Base-by-base conservation (phyloP, 2,329 filamentous ascomycete genomes). In the Alternaria brassicicola region DNA sequence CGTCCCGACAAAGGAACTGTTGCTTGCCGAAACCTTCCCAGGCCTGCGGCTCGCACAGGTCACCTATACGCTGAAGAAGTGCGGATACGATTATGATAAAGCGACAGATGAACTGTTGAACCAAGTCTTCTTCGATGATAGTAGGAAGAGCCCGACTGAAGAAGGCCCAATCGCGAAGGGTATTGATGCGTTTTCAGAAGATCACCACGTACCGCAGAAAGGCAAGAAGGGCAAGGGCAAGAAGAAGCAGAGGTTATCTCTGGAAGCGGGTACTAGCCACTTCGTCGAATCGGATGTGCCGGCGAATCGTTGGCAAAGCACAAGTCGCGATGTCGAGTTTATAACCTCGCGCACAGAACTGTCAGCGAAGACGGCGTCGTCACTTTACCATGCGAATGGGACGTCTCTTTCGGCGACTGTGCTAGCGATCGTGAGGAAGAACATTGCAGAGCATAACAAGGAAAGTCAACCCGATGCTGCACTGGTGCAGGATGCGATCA, bases 91-190 rank as follows among this genome's bases (percentile, higher is more conserved):
- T 64, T 85, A 91, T 36, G 85, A 88, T 57, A 82, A 83, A 13
- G 87, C 92, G 1, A 88, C 96, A 61, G 92, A 97, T 67, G 88
- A 92, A 57, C 80, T 98, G 12, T 83, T 97, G 30, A 96, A 90
- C 64, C 83, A 92, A 13, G 87, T 90, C 19, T 92, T 89, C 70
- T 87, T 97, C 4, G 87, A 92, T 57, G 86, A 92, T 55, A 85
- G 85, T 0, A 81, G 86, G 52, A 81, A 84, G 15, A 78, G 77
- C 35, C 78, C 82, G 3, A 78, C 75, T 2, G 74, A 77, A 45
- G 78, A 76, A 31, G 76, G 79, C 17, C 55, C 66, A 4, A 69
- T 80, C 5, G 73, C 80, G 1, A 94, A 90, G 72, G 91, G 93
- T 0, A 82, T 97, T n/a, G 92, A 97, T 57, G 92, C 86, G 0